Conservation (phyloP, 139 green algal genomes). For the Chlamydomonas incerta region DNA sequence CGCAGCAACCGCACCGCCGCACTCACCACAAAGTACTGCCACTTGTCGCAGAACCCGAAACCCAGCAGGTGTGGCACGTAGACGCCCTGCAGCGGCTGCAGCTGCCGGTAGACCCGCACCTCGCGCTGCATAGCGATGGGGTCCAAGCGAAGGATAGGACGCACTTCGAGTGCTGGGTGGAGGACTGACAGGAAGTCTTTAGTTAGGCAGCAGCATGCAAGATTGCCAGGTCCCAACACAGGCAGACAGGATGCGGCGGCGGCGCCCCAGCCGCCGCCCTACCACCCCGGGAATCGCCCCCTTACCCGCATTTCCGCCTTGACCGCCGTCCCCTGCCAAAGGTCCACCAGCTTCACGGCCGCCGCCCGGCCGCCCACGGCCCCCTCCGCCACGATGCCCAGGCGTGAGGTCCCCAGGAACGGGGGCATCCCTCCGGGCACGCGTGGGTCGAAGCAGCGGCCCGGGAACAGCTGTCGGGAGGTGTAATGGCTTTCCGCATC, state of each 20-base stretch:
- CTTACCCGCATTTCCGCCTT: background rate
- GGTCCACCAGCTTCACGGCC: background rate
- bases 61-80: background rate
- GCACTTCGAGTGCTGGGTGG: background rate
- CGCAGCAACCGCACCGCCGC: background rate
- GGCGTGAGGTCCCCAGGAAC: background rate
- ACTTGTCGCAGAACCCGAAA: background rate
- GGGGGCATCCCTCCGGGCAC: background rate
- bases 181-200: background rate
- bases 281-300: background rate
- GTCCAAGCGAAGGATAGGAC: background rate
- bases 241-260: background rate
- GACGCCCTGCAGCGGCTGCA: constrained; percentile 2
- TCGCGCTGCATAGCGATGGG: background rate
- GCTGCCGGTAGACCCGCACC: background rate
- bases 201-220: background rate
- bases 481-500: background rate
- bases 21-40: constrained; percentile 13
- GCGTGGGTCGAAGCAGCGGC: background rate
- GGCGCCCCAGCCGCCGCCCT: background rate
- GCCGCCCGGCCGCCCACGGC: background rate
- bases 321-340: background rate
- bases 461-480: background rate
- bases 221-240: background rate
- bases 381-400: background rate